phyloP scores from a whole-genome alignment of 106 monocot species.

The Acanthochlamys bracteata region DNA sequence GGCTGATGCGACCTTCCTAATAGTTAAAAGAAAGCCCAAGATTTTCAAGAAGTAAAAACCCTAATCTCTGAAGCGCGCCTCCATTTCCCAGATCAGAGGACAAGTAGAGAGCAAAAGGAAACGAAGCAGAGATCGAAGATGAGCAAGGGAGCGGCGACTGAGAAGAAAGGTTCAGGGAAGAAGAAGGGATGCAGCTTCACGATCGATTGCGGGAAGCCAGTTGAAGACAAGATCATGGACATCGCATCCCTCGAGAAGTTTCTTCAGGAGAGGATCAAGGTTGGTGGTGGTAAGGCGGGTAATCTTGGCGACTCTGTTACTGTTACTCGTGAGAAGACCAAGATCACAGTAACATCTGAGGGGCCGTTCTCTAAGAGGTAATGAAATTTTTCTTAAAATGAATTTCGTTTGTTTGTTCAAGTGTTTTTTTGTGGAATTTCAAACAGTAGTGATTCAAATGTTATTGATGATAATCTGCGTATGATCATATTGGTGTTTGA shows the following conservation, averaged over 20 bases:
- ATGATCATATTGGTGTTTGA: too few relatives aligned
- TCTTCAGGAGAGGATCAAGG: conserved; percentile 12
- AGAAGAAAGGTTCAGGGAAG: conserved; percentile 1
- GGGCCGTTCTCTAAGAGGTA: conserved; percentile 9
- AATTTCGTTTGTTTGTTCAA: too few relatives aligned
- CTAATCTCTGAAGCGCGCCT: too few relatives aligned
- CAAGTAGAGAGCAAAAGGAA: too few relatives aligned
- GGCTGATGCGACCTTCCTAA: too few relatives aligned
- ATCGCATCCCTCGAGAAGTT: conserved; percentile 15
- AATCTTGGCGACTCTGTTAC: conserved; percentile 7
- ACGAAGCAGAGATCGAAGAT: not conserved
- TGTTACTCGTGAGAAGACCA: conserved; percentile 10
- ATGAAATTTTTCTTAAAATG: not conserved
- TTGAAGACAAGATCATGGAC: conserved; percentile 17
- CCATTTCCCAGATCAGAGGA: too few relatives aligned
- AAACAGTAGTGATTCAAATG: too few relatives aligned
- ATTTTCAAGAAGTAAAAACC: too few relatives aligned
- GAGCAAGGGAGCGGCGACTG: not conserved
- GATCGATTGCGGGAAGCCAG: conserved; percentile 13
- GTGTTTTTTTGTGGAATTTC: too few relatives aligned
- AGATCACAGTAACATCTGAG: conserved; percentile 10
- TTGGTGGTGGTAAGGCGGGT: conserved; percentile 7
- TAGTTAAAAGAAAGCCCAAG: too few relatives aligned
- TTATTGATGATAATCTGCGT: too few relatives aligned
- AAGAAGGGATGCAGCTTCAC: conserved; percentile 13